phyloP scores from a whole-genome alignment of 2,329 filamentous ascomycete genomes.

The Coniella vitis region DNA sequence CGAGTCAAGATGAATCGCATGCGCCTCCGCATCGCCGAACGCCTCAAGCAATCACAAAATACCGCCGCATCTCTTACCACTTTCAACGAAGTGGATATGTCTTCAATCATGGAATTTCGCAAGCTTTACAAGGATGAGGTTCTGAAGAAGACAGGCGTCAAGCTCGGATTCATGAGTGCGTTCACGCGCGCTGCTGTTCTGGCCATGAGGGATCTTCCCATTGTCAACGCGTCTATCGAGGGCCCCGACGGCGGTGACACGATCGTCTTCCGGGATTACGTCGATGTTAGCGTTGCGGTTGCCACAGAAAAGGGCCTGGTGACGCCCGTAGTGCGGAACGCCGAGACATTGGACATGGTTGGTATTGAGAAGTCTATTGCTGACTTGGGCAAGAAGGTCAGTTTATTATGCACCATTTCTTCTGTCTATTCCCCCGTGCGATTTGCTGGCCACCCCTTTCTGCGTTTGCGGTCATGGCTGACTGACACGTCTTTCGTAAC shows the following conservation, averaged over 20 bases:
- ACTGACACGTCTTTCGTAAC: no score
- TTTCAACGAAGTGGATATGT: constrained; percentile 99
- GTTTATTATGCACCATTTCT: constrained; percentile 20
- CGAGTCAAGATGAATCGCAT: constrained; percentile 99
- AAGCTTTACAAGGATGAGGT: constrained; percentile 96
- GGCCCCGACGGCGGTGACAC: constrained; percentile 92
- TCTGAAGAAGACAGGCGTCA: constrained; percentile 91
- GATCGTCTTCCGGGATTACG: constrained; percentile 96
- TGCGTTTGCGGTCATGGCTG: no score
- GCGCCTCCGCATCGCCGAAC: constrained; percentile 94
- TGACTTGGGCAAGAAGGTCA: constrained; percentile 89
- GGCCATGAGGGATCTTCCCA: constrained; percentile 91
- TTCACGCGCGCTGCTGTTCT: constrained; percentile 86
- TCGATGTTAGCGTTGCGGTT: constrained; percentile 94
- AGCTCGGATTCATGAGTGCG: constrained; percentile 99
- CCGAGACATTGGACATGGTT: constrained; percentile 80
- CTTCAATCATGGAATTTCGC: constrained; percentile 91
- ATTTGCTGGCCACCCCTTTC: not conserved
- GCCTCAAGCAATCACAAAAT: constrained; percentile 98
- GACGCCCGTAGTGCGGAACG: constrained; percentile 92
- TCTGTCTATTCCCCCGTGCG: no score
- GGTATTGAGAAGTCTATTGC: constrained; percentile 88
- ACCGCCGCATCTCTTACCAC: constrained; percentile 94
- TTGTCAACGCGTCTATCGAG: constrained; percentile 94
- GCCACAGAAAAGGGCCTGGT: constrained; percentile 97